Evolutionary conservation across 768 basidiomycete genomes (phyloP).

Genomic region (Psilocybe cyanescens): DNA sequence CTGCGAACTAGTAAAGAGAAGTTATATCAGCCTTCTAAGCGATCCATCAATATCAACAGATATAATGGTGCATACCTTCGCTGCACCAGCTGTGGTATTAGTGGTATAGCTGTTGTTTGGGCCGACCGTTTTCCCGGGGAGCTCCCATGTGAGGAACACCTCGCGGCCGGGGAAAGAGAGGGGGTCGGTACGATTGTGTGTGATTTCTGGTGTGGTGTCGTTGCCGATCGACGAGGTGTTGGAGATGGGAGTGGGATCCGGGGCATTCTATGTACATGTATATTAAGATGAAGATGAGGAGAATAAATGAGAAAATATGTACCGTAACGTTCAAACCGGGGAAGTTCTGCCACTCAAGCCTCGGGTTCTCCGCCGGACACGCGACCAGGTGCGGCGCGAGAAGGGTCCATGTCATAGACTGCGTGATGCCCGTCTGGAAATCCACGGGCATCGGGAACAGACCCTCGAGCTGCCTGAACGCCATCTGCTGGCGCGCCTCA

Average conservation of each 20-base stretch:
- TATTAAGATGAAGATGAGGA: not conserved
- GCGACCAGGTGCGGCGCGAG: slow-evolving; percentile 53
- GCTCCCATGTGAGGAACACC: slow-evolving; percentile 57
- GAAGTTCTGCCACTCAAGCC: slow-evolving; percentile 58
- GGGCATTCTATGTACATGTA: slow-evolving; percentile 20
- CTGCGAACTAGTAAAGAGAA: slow-evolving; percentile 40
- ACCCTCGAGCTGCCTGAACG: slow-evolving; percentile 65
- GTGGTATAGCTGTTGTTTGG: slow-evolving; percentile 58
- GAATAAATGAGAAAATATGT: not conserved
- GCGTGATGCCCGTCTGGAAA: slow-evolving; percentile 62
- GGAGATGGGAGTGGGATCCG: slow-evolving; percentile 25
- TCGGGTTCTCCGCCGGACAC: slow-evolving; percentile 57
- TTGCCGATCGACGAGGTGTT: slow-evolving; percentile 29
- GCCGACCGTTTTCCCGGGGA: slow-evolving; percentile 51
- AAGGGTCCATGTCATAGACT: slow-evolving; percentile 66
- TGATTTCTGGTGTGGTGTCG: slow-evolving; percentile 50
- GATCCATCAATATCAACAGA: no score
- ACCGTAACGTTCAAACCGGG: slow-evolving; percentile 53
- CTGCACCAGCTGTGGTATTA: slow-evolving; percentile 42
- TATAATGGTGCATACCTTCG: slow-evolving; percentile 33
- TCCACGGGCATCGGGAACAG: slow-evolving; percentile 62
- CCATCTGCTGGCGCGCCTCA: slow-evolving; percentile 68
- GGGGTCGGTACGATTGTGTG: slow-evolving; percentile 53
- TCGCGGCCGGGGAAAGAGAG: slow-evolving; percentile 48
- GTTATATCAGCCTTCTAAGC: no score